phyloP scores from a whole-genome alignment of 139 green algal genomes.

The Pleodorina starrii region DNA sequence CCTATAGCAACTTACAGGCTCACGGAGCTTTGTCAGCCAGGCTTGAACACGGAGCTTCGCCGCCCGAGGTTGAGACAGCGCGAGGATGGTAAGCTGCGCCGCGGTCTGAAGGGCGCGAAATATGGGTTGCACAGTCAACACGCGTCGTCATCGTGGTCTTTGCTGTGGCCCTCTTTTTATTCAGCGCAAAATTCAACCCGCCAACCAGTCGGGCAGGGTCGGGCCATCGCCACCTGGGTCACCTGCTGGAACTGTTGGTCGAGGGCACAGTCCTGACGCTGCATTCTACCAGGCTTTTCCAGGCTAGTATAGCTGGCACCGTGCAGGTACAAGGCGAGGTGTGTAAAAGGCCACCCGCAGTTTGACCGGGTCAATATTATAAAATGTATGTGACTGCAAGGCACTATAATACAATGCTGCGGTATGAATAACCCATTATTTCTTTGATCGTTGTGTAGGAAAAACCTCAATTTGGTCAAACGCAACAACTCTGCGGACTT shows the following conservation, averaged over 20 bases:
- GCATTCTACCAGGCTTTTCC: not conserved
- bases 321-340: too few species aligned
- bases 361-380: not conserved
- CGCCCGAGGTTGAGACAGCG: conserved; percentile 8
- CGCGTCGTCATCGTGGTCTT: not conserved
- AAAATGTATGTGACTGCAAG: too few species aligned
- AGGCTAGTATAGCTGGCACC: too few species aligned
- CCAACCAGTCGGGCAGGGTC: too few species aligned
- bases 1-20: conserved; percentile 63
- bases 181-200: not conserved
- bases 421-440: too few species aligned
- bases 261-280: not conserved
- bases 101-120: not conserved
- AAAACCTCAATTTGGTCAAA: too few species aligned
- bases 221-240: not conserved
- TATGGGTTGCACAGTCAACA: not conserved
- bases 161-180: not conserved
- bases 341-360: too few species aligned
- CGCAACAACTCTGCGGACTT: too few species aligned
- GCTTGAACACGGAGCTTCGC: conserved; percentile 62
- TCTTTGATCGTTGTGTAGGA: too few species aligned
- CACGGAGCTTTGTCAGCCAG: conserved; percentile 73
- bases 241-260: conserved; percentile 29
- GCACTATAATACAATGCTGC: too few species aligned
- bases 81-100: not conserved